Evolutionary conservation across 2,329 filamentous ascomycete species (phyloP), one percentile per base, ranked within the genome.

Genomic region (Cladosporium austrohemisphaericum): DNA sequence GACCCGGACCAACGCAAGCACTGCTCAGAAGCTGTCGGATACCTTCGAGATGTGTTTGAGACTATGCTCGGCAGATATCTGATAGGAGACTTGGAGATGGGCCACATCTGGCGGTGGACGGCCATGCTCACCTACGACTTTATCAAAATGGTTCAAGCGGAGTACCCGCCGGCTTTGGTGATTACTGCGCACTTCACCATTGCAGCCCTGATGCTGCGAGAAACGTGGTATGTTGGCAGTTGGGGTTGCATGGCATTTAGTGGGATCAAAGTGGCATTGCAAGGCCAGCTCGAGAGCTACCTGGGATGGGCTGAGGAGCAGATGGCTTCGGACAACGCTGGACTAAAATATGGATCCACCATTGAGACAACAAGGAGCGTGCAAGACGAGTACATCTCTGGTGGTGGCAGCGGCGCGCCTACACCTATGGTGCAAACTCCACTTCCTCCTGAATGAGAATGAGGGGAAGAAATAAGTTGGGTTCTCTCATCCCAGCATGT

Each of bases 131-230:
- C 49, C 2, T 38, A 51, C 28, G 52, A 54, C 5, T 56, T 59
- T 16, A 51, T 56, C 16, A 46, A 33, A 5, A 25, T 56, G 13
- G 53, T 61, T 14, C 50, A 54, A 19, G 46, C 50, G 6, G 46
- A 48, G 10, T 33, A 57, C 20, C 55, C 52, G 5, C 50, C 54
- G 4, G 54, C 59, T 10, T 50, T 63, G 3, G 50, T 63, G 13
- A 54, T 61, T 7, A 44, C 60, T 1, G 58, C 57, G 3, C 53
- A 61, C 45, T 63, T 56, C 37, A 54, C 55, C 1, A 51, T 56
- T 1, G 54, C 57, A 2, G 52, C 55, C 8, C 19, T 51, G 13
- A 43, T 50, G 35, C 18, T 57, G 6, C 31, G 41, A n/a, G 37
- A 46, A 8, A 53, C 38, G 6, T 61, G 60, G 60, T 60, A 52